phyloP scores from a whole-genome alignment of 1,139 yeast species.

The Pichia sp. region DNA sequence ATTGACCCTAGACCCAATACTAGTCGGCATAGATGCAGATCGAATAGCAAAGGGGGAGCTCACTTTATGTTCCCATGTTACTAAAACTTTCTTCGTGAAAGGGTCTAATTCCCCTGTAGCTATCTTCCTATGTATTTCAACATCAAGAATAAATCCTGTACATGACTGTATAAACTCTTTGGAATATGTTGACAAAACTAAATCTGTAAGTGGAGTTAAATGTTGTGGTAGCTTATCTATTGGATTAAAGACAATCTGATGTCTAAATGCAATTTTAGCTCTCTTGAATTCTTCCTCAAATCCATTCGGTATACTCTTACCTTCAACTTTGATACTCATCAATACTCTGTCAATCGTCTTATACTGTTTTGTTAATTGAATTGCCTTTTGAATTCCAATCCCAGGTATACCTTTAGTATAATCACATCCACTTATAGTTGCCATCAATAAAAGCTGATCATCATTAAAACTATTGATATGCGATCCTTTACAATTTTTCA shows the following conservation, averaged over 20 bases:
- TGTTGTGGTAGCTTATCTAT: constrained; percentile 39
- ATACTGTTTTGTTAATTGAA: constrained; percentile 48
- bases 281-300: constrained; percentile 54
- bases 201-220: constrained; percentile 49
- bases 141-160: constrained; percentile 52
- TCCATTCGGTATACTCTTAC: constrained; percentile 50
- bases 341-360: constrained; percentile 49
- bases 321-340: constrained; percentile 53
- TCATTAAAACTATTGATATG: constrained; percentile 43
- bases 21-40: constrained; percentile 7
- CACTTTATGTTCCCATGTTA: constrained; percentile 35
- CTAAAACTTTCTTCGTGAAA: constrained; percentile 40
- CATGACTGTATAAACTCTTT: constrained; percentile 34
- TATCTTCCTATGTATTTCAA: constrained; percentile 43
- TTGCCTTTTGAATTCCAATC: constrained; percentile 75
- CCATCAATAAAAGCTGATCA: constrained; percentile 65
- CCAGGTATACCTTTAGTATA: constrained; percentile 82
- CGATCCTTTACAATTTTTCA: constrained; percentile 38
- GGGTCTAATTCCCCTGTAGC: constrained; percentile 70
- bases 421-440: constrained; percentile 91
- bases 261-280: constrained; percentile 78
- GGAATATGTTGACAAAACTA: constrained; percentile 11
- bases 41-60: constrained; percentile 2
- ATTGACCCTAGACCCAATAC: neutral
- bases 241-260: constrained; percentile 83